These are phyloP conservation scores for Ophiosphaerella herpotricha DNA, from an alignment of 2,329 filamentous ascomycete genomes.

Conservation along the genomic window DNA sequence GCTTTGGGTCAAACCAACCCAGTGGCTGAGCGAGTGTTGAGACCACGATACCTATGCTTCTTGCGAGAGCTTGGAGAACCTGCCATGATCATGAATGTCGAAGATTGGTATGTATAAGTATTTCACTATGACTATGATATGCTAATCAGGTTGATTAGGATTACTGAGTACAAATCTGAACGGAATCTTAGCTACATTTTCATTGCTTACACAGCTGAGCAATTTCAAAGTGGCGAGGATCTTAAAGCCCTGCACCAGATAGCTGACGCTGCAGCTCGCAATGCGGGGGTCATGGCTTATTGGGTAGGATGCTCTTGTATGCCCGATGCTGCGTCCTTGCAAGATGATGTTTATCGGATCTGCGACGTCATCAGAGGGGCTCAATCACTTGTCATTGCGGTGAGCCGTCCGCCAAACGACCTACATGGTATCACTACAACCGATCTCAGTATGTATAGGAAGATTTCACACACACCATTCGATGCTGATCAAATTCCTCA, in stretches of 20 bases:
- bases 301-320: conserved; percentile 54
- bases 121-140: background rate
- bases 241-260: conserved; percentile 42
- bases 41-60: conserved; percentile 38
- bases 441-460: conserved; percentile 46
- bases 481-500: no score
- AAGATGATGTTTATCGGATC: conserved; percentile 50
- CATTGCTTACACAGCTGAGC: conserved; percentile 49
- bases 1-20: conserved; percentile 23
- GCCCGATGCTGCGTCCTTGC: conserved; percentile 33
- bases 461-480: background rate
- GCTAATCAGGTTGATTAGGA: conserved; percentile 5
- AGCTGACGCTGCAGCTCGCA: conserved; percentile 46
- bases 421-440: conserved; percentile 25
- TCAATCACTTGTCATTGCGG: conserved; percentile 49
- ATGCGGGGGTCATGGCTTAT: conserved; percentile 47
- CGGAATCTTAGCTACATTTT: conserved; percentile 45
- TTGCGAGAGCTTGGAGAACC: conserved; percentile 21
- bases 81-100: conserved; percentile 27
- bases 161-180: conserved; percentile 24
- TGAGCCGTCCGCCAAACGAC: conserved; percentile 37
- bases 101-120: conserved; percentile 24
- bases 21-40: conserved; percentile 30
- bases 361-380: conserved; percentile 52
- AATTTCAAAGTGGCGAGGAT: conserved; percentile 41